These are phyloP conservation scores for Martensiomyces pterosporus DNA, from an alignment of 192 early-diverging fungal species.

Conservation along the genomic window DNA sequence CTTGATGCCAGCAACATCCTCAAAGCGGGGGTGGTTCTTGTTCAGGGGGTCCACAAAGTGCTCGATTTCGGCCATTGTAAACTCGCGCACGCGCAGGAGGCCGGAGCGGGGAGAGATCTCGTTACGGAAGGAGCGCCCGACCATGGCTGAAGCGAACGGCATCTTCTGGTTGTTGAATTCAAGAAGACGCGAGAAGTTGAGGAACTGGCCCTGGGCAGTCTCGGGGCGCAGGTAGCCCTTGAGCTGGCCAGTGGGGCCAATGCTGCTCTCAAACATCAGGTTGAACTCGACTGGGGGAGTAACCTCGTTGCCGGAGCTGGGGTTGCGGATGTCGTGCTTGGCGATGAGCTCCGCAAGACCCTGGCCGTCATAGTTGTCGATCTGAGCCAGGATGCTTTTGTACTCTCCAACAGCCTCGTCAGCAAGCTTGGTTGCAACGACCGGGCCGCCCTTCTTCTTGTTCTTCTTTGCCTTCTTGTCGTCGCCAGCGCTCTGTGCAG, in stretches of 20 bases:
- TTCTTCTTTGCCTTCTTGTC: conserved; percentile 64
- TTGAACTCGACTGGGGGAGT: conserved; percentile 93
- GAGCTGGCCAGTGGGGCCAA: conserved; percentile 94
- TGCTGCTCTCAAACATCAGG: conserved; percentile 97
- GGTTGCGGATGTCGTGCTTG: conserved; percentile 79
- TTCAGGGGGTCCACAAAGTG: conserved; percentile 95
- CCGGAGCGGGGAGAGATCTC: conserved; percentile 96
- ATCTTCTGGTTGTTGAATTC: conserved; percentile 98
- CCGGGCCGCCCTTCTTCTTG: conserved; percentile 64
- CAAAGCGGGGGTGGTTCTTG: conserved; percentile 91
- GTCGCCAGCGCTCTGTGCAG: conserved; percentile 10
- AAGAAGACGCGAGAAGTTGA: conserved; percentile 94
- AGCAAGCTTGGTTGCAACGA: conserved; percentile 60
- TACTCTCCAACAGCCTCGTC: conserved; percentile 64
- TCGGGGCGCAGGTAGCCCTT: conserved; percentile 96
- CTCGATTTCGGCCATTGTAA: conserved; percentile 99
- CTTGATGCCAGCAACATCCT: conserved; percentile 72
- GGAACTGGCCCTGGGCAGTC: conserved; percentile 99
- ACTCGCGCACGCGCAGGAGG: conserved; percentile 93
- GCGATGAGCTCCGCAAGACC: conserved; percentile 82
- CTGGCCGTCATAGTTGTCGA: conserved; percentile 92
- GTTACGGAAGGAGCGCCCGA: conserved; percentile 98
- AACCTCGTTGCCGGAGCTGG: conserved; percentile 88
- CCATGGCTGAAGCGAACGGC: conserved; percentile 98
- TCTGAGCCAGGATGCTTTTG: conserved; percentile 85